Percentiles rank a stretch among this genome's conserved stretches.
phyloP scores from a whole-genome alignment of 441 rosid species.

The Syzygium syzygioides region DNA sequence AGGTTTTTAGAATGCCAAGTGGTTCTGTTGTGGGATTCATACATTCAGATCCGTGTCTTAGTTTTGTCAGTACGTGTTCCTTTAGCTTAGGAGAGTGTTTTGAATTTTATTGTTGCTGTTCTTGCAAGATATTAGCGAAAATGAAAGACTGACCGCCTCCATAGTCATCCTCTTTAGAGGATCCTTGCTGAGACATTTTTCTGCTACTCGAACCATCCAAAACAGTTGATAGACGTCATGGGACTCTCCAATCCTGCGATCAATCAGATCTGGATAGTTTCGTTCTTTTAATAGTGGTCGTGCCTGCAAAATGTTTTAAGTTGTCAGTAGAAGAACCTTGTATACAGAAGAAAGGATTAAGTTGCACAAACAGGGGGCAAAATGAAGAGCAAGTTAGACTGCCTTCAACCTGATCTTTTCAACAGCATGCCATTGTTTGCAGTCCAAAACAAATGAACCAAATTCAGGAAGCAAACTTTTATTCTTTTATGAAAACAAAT shows the following conservation, averaged over 20 bases:
- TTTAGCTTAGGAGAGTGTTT: background rate
- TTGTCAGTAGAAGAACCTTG: background rate
- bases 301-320: conserved; percentile 2
- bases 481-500: background rate
- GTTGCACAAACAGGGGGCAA: background rate
- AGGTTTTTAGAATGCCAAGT: background rate
- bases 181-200: conserved; percentile 16
- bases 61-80: background rate
- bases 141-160: background rate
- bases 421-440: background rate
- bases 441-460: background rate
- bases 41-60: background rate
- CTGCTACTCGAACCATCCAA: conserved; percentile 18
- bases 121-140: background rate
- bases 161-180: conserved; percentile 12
- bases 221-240: conserved; percentile 14
- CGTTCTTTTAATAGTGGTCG: conserved; percentile 12
- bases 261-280: conserved; percentile 8
- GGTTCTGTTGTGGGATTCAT: background rate
- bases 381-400: background rate
- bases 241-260: conserved; percentile 4
- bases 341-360: background rate
- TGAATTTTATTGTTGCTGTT: background rate
- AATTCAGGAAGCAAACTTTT: background rate
- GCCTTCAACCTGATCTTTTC: background rate